phyloP scores from a whole-genome alignment of 2,329 filamentous ascomycete genomes.

The Didymella keratinophila region DNA sequence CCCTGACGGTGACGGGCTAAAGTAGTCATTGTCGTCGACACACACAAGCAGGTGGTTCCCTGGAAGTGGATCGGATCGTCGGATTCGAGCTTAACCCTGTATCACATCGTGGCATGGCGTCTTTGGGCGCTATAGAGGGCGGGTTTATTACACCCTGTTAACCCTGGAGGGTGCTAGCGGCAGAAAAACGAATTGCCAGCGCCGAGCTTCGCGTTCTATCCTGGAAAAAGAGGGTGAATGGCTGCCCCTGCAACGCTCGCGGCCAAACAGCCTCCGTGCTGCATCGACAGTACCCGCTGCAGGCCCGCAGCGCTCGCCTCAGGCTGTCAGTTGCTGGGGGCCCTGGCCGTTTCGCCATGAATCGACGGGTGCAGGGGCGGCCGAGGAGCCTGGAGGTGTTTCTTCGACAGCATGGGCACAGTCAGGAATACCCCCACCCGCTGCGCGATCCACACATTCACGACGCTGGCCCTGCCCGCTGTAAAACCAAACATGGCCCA shows the following conservation, averaged over 20 bases:
- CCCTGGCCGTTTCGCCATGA: constrained; percentile 40
- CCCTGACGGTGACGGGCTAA: constrained; percentile 44
- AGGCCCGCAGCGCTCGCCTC: constrained; percentile 34
- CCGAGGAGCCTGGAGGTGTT: constrained; percentile 27
- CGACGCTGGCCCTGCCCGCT: constrained; percentile 24
- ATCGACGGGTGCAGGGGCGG: constrained; percentile 36
- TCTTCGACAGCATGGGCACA: constrained; percentile 36
- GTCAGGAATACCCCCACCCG: constrained; percentile 41
- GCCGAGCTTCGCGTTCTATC: constrained; percentile 37
- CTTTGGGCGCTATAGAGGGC: constrained; percentile 33
- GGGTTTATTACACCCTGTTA: constrained; percentile 11
- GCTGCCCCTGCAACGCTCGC: constrained; percentile 31
- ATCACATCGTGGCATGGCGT: constrained; percentile 51
- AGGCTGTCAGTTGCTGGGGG: constrained; percentile 30
- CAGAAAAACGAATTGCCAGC: constrained; percentile 39
- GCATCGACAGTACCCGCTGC: constrained; percentile 28
- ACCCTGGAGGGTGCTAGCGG: constrained; percentile 28
- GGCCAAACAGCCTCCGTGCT: constrained; percentile 24
- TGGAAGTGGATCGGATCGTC: constrained; percentile 51
- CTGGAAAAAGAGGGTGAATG: constrained; percentile 31
- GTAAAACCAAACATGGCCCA: constrained; percentile 38
- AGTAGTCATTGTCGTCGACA: constrained; percentile 44
- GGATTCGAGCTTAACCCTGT: constrained; percentile 50
- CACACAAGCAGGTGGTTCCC: constrained; percentile 39
- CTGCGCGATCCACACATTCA: constrained; percentile 21